These are phyloP conservation scores for Scalesia atractyloides DNA, from an alignment of 129 eudicot genomes.

Conservation along the genomic window DNA sequence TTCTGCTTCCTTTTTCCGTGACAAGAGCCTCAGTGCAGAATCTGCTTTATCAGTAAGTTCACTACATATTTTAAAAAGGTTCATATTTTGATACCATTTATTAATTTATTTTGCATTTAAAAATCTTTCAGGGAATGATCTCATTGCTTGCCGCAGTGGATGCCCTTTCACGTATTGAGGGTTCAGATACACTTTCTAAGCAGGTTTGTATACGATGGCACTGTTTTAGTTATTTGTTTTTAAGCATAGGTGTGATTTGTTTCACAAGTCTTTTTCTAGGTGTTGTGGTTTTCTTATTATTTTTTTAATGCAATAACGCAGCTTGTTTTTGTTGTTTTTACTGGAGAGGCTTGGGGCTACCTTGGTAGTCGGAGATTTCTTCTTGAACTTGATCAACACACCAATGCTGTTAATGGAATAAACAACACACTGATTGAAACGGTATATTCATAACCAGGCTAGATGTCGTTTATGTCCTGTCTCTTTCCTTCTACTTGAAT, in stretches of 20 bases:
- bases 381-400: constrained; percentile 79
- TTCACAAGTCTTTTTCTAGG: background rate
- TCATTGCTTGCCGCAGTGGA: constrained; percentile 92
- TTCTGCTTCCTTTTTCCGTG: constrained; percentile 96
- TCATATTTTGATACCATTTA: background rate
- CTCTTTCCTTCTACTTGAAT: background rate
- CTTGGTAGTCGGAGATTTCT: constrained; percentile 96
- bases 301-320: constrained; percentile 28
- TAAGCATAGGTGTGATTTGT: background rate
- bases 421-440: constrained; percentile 59
- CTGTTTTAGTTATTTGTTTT: background rate
- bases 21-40: constrained; percentile 94
- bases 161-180: constrained; percentile 81
- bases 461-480: background rate
- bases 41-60: constrained; percentile 87
- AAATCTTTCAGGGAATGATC: constrained; percentile 65
- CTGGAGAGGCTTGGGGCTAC: constrained; percentile 99
- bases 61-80: background rate
- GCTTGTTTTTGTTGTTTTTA: constrained; percentile 82
- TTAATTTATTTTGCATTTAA: constrained; percentile 11
- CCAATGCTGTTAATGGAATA: constrained; percentile 71
- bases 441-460: constrained; percentile 46
- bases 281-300: background rate
- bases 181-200: constrained; percentile 58
- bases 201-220: constrained; percentile 59